Evolutionary conservation across 768 basidiomycete genomes (phyloP).

Genomic region (Fomitopsis serialis): DNA sequence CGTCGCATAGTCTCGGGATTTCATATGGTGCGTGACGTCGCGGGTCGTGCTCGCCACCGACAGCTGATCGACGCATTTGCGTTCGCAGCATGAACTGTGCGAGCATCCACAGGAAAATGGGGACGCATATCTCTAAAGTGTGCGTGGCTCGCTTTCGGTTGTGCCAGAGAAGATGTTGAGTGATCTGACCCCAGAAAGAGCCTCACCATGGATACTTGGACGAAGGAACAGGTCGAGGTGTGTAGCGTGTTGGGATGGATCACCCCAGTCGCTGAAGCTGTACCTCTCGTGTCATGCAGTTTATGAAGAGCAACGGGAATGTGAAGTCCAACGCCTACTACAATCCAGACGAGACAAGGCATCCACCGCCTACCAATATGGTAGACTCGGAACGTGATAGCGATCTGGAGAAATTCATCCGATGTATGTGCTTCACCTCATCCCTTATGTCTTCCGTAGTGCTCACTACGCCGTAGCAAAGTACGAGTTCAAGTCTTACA

Average conservation of each 20-base stretch:
- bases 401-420: conserved; percentile 88
- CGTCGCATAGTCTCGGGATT: conserved; percentile 82
- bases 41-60: neutral
- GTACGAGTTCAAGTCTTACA: conserved; percentile 72
- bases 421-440: conserved; percentile 45
- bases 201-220: conserved; percentile 82
- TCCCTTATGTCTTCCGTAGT: conserved; percentile 2
- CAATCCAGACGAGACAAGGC: conserved; percentile 76
- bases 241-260: conserved; percentile 17
- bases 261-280: conserved; percentile 6
- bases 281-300: conserved; percentile 34
- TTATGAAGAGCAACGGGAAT: conserved; percentile 81
- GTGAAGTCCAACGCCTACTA: conserved; percentile 70
- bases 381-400: conserved; percentile 79
- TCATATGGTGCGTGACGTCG: conserved; percentile 57
- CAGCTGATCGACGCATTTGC: neutral
- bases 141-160: conserved; percentile 31
- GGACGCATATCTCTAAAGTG: conserved; percentile 93
- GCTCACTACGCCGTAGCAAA: conserved; percentile 44
- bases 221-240: conserved; percentile 85
- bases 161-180: neutral
- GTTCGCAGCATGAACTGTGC: conserved; percentile 73
- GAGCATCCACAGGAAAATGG: conserved; percentile 89
- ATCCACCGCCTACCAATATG: conserved; percentile 80
- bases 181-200: conserved; percentile 60